phyloP scores from a whole-genome alignment of 2,329 filamentous ascomycete species.

The Emergomyces pasteurianus region DNA sequence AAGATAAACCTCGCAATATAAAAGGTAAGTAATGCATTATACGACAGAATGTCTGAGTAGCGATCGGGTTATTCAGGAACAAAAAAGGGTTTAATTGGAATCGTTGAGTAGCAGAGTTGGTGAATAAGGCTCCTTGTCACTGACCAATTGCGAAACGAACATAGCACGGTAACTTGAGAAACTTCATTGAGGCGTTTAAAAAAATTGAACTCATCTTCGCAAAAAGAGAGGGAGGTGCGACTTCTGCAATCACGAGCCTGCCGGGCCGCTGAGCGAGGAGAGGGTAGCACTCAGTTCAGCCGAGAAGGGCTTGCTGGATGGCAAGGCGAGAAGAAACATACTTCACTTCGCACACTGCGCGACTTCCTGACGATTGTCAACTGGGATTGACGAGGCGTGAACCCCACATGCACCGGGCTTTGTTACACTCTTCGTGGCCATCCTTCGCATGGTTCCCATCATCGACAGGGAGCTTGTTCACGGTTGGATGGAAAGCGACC shows the following conservation, averaged over 20 bases:
- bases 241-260: neutral
- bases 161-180: neutral
- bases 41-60: neutral
- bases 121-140: neutral
- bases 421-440: constrained; percentile 3
- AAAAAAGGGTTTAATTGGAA: neutral
- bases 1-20: neutral
- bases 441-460: neutral
- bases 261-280: neutral
- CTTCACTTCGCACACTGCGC: neutral
- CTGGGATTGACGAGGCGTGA: neutral
- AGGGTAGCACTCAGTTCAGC: neutral
- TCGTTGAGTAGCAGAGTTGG: neutral
- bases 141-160: neutral
- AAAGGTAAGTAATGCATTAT: neutral
- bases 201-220: neutral
- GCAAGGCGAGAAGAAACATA: neutral
- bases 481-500: neutral
- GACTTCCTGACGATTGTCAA: neutral
- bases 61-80: neutral
- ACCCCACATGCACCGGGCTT: constrained; percentile 2
- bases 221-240: neutral
- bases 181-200: neutral
- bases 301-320: neutral
- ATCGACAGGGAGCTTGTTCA: neutral